Base-by-base conservation (phyloP, 352 stramenopile species). In the Aphanomyces cochlioides region DNA sequence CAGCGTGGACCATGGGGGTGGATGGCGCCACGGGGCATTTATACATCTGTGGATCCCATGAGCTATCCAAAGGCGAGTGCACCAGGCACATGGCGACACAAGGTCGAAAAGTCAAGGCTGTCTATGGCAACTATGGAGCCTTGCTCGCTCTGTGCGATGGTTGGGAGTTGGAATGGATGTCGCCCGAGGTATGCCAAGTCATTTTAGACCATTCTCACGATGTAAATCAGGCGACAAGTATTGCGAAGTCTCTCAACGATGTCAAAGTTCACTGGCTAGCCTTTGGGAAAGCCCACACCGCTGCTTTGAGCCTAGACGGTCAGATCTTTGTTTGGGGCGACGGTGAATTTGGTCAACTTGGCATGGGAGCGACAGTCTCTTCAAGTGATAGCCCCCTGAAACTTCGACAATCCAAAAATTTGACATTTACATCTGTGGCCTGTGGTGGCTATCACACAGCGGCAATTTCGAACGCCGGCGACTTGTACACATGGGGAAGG, bases 401-500 rank as follows among this genome's bases (percentile, higher is more conserved):
- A 68, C 65, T 56, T 60, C 68, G 53, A 70, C 69, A 37, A 47
- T 28, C 36, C 15, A 39, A 47, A 7, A 1, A 57, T 21, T 2
- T 66, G 6, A 21, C 15, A 13, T 57, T 67, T 39, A 17, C 38
- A 10, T 69, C 47, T 34, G 56, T 96, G 17, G 78, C 83, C 17
- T 97, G 89, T 48, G 91, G 89, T 17, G 69, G 73, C 36, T 66
- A 78, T 36, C 91, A 97, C 65, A 85, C 79, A 4, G 83, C 80
- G 56, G 88, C 88, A 2, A 38, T 96, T 58, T 95, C 87, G 0
- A 69, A 86, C n/a, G 79, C 74, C 34, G 89, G 90, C 17, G 90
- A 96, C 54, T 40, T 96, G 28, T 97, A 96, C 75, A 91, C 90
- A 4, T 97, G 90, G 90, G 90, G 91, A 2, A 74, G 88, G 15